These are phyloP conservation scores for Calonectria crousiana DNA, from an alignment of 2,329 filamentous ascomycete genomes.

Conservation along the genomic window DNA sequence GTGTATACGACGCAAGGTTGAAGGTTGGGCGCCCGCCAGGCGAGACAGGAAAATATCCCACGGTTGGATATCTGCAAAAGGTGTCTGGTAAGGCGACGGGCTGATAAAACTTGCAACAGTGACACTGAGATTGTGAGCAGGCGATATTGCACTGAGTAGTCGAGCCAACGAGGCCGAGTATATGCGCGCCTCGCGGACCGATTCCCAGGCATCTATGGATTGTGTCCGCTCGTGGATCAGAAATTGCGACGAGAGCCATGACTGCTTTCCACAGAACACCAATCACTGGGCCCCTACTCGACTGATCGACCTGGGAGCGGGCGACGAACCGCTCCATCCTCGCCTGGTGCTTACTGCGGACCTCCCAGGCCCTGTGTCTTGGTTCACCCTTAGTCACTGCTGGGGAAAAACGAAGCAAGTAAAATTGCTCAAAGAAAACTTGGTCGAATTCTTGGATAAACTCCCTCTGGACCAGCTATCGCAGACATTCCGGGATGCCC, in stretches of 20 bases:
- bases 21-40: background rate
- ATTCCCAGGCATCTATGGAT: background rate
- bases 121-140: background rate
- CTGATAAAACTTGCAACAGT: background rate
- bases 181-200: background rate
- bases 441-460: background rate
- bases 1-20: background rate
- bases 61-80: background rate
- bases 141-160: background rate
- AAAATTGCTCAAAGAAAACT: background rate
- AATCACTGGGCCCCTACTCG: background rate
- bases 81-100: background rate
- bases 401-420: background rate
- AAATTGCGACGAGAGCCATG: background rate
- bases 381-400: background rate
- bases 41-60: background rate
- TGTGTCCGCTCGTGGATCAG: background rate
- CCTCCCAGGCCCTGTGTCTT: background rate
- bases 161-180: background rate
- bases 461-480: background rate
- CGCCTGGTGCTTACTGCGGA: background rate
- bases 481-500: background rate
- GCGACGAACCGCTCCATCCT: background rate
- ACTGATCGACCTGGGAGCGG: background rate
- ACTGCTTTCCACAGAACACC: background rate